phyloP scores from a whole-genome alignment of 192 early-diverging fungal species.

The Entophlyctis luteolus region DNA sequence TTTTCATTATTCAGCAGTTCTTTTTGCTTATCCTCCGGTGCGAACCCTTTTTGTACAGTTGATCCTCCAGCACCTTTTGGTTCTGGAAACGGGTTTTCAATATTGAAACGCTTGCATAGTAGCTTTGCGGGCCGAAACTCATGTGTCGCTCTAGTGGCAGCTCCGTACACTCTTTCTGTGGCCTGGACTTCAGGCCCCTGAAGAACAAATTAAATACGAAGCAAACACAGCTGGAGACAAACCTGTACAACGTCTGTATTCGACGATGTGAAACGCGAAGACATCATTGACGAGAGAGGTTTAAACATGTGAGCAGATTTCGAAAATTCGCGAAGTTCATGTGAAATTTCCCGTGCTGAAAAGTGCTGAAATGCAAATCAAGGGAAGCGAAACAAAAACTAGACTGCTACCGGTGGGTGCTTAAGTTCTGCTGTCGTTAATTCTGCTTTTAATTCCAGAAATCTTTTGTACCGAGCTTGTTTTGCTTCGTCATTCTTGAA shows the following conservation, averaged over 20 bases:
- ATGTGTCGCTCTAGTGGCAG: slow-evolving; percentile 49
- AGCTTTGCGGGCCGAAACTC: slow-evolving; percentile 66
- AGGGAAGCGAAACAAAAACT: not conserved
- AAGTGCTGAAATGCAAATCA: slow-evolving; percentile 17
- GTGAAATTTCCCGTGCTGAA: slow-evolving; percentile 30
- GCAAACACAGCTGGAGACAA: not conserved
- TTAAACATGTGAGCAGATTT: slow-evolving; percentile 74
- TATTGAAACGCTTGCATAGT: slow-evolving; percentile 74
- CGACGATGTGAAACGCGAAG: slow-evolving; percentile 64
- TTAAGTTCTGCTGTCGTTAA: slow-evolving; percentile 19
- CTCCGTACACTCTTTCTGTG: slow-evolving; percentile 51
- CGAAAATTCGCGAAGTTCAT: slow-evolving; percentile 69
- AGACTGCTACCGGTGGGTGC: slow-evolving; percentile 14
- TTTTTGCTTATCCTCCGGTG: slow-evolving; percentile 26
- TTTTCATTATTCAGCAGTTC: slow-evolving; percentile 36
- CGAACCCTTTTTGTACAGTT: slow-evolving; percentile 23
- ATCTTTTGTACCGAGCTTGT: slow-evolving; percentile 69
- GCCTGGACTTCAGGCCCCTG: not conserved
- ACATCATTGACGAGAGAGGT: slow-evolving; percentile 67
- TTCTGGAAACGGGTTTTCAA: slow-evolving; percentile 64
- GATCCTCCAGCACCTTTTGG: slow-evolving; percentile 3
- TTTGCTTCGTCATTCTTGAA: slow-evolving; percentile 67
- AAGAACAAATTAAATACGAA: not conserved
- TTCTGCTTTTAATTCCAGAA: slow-evolving; percentile 64
- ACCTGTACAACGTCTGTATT: slow-evolving; percentile 11